phyloP scores from a whole-genome alignment of 2,329 filamentous ascomycete genomes.

The Diaporthe sp. region DNA sequence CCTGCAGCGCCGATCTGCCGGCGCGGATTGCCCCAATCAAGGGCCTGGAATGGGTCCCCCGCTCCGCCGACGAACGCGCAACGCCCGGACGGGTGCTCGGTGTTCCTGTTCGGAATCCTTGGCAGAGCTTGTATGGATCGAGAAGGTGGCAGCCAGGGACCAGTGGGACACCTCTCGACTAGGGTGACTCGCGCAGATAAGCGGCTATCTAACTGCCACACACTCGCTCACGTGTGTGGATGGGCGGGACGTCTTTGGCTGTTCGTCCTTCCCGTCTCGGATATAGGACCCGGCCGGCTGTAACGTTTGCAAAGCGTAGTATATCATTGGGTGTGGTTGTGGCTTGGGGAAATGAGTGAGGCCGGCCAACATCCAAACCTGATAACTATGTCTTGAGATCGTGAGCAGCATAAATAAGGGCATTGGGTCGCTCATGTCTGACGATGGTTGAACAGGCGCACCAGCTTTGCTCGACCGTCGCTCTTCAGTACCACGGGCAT shows the following conservation, averaged over 20 bases:
- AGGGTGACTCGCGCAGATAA: constrained; percentile 25
- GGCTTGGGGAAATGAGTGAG: constrained; percentile 17
- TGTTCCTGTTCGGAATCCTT: constrained; percentile 23
- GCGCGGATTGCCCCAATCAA: not conserved
- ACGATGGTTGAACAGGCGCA: not conserved
- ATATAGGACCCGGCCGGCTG: constrained; percentile 14
- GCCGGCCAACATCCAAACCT: not conserved
- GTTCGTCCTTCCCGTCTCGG: constrained; percentile 33
- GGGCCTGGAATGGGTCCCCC: not conserved
- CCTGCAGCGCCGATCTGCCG: constrained; percentile 2
- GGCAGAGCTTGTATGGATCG: constrained; percentile 30
- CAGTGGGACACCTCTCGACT: not conserved
- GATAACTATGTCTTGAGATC: not conserved
- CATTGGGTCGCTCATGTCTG: not conserved
- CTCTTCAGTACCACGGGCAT: not conserved
- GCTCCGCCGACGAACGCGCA: constrained; percentile 19
- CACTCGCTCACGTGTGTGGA: constrained; percentile 24
- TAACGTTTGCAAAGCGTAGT: not conserved
- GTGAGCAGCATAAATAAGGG: constrained; percentile 22
- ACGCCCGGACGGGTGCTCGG: not conserved
- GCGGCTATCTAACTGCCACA: constrained; percentile 20
- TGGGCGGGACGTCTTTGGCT: not conserved
- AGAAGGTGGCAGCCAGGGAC: constrained; percentile 16
- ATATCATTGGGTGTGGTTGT: constrained; percentile 5
- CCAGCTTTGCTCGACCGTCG: constrained; percentile 17